These are phyloP conservation scores for Leccinum olivaceopallidum DNA, from an alignment of 768 basidiomycete species.

Conservation along the genomic window DNA sequence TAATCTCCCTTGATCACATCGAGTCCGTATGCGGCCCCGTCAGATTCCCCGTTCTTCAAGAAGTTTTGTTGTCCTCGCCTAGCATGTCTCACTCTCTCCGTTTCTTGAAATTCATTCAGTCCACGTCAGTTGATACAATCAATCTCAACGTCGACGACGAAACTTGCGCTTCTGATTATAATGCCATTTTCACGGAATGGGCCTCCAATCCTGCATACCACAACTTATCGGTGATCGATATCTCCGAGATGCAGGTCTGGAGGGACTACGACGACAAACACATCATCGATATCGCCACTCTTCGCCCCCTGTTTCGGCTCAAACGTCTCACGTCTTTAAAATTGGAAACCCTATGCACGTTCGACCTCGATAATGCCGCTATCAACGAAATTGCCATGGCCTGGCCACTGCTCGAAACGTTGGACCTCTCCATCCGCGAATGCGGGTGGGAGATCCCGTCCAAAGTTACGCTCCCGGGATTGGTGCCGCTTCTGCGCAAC, in stretches of 20 bases:
- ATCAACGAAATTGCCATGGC: conserved; percentile 28
- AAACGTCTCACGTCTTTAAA: conserved; percentile 24
- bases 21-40: conserved; percentile 14
- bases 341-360: conserved; percentile 31
- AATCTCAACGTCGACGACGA: conserved; percentile 35
- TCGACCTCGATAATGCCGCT: conserved; percentile 23
- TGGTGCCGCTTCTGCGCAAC: conserved; percentile 22
- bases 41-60: conserved; percentile 24
- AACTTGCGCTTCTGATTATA: conserved; percentile 28
- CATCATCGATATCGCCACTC: conserved; percentile 25
- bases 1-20: conserved; percentile 23
- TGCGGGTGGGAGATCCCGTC: conserved; percentile 33
- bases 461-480: conserved; percentile 26
- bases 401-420: conserved; percentile 29
- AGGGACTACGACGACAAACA: conserved; percentile 32
- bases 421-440: conserved; percentile 31
- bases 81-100: conserved; percentile 24
- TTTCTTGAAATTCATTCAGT: conserved; percentile 29
- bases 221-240: conserved; percentile 28
- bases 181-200: conserved; percentile 25
- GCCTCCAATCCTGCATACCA: conserved; percentile 24
- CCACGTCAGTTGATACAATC: conserved; percentile 30
- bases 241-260: conserved; percentile 33
- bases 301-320: conserved; percentile 29
- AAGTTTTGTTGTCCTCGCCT: conserved; percentile 24